Evolutionary conservation across 1,284 basidiomycete genomes (phyloP).

Genomic region (Kalmanozyma brasiliensis): DNA sequence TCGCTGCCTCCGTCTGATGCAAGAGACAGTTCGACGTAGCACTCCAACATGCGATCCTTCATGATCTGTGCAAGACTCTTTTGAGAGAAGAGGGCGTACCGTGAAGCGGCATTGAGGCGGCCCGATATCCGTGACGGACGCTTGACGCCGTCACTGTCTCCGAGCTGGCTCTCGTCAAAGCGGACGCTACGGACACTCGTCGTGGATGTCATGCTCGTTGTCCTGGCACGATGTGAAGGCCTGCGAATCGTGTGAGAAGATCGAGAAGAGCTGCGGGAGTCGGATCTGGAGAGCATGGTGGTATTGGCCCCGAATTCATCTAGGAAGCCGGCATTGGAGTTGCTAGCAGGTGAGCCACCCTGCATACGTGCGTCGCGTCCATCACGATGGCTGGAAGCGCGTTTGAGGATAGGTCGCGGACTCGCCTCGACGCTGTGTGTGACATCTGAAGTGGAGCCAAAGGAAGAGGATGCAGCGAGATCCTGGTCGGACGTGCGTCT

Average conservation of each 20-base stretch:
- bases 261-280: conserved; percentile 43
- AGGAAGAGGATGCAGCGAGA: conserved; percentile 9
- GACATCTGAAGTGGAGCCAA: conserved; percentile 5
- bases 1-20: neutral
- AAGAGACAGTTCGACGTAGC: conserved; percentile 38
- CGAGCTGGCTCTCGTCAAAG: conserved; percentile 35
- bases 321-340: conserved; percentile 12
- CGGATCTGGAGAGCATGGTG: conserved; percentile 35
- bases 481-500: conserved; percentile 34
- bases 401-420: conserved; percentile 44
- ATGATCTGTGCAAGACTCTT: conserved; percentile 42
- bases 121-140: conserved; percentile 17
- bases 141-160: conserved; percentile 6
- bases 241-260: conserved; percentile 42
- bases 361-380: conserved; percentile 24
- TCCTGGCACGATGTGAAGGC: conserved; percentile 30
- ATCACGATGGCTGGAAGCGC: conserved; percentile 29
- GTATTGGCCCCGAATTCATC: conserved; percentile 33
- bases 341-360: conserved; percentile 11
- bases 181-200: conserved; percentile 37
- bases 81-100: conserved; percentile 29
- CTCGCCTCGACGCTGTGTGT: conserved; percentile 17
- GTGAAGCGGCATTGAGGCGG: conserved; percentile 24
- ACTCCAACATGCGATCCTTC: conserved; percentile 45
- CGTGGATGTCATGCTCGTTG: conserved; percentile 38